These are phyloP conservation scores for Trichoderma atroviride DNA, from an alignment of 2,329 filamentous ascomycete species.

Conservation along the genomic window DNA sequence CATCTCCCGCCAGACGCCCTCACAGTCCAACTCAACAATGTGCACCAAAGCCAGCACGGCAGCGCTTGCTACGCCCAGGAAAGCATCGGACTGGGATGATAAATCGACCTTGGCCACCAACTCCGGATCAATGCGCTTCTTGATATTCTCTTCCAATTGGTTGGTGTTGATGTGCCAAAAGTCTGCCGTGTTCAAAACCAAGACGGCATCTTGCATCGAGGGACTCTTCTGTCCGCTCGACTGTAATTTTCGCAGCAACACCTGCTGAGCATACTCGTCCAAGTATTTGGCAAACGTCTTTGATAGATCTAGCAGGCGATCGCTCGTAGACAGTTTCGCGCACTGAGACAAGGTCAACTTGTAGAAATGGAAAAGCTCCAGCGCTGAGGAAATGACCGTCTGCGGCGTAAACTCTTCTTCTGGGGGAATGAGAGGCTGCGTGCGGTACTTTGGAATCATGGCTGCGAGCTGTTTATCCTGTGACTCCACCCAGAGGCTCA, in stretches of 20 bases:
- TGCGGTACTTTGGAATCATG: constrained; percentile 86
- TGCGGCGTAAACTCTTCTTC: constrained; percentile 94
- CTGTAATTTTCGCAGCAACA: constrained; percentile 73
- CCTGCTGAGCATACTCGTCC: constrained; percentile 92
- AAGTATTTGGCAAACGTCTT: constrained; percentile 88
- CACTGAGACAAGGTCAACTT: constrained; percentile 91
- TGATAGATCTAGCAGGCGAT: constrained; percentile 80
- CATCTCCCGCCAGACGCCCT: constrained; percentile 95
- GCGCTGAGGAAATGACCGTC: constrained; percentile 88
- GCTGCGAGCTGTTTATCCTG: constrained; percentile 85
- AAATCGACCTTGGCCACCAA: constrained; percentile 78
- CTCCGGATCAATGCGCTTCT: constrained; percentile 81
- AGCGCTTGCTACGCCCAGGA: constrained; percentile 90
- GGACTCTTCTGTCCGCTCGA: constrained; percentile 56
- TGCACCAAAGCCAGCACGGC: constrained; percentile 83
- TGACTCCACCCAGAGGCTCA: constrained; percentile 95
- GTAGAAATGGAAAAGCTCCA: constrained; percentile 97
- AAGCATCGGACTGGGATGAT: constrained; percentile 90
- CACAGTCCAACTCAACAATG: constrained; percentile 78
- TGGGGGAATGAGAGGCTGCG: constrained; percentile 73
- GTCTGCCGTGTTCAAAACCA: constrained; percentile 94
- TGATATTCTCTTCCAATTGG: constrained; percentile 93
- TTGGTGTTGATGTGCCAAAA: constrained; percentile 95
- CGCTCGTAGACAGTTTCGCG: constrained; percentile 92
- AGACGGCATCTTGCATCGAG: constrained; percentile 72